Conservation (phyloP, 495 filamentous ascomycete species). For the Neurospora sp. region DNA sequence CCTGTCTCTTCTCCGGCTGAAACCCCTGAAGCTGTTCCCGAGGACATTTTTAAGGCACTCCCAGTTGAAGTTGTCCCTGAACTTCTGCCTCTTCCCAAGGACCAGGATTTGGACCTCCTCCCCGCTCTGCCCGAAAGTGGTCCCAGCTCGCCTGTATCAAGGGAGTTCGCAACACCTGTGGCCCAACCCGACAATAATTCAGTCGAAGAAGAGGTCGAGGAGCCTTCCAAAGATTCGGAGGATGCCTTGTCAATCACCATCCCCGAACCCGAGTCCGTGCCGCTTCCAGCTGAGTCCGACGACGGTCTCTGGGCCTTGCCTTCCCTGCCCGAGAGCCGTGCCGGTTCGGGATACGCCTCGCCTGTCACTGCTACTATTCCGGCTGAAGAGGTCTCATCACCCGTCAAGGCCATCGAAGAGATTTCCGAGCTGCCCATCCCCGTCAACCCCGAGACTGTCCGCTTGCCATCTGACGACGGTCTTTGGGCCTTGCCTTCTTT, state of each 20-base stretch:
- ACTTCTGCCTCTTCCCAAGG: background rate
- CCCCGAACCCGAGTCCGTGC: background rate
- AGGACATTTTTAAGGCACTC: background rate
- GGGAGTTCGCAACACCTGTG: background rate
- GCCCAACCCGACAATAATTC: background rate
- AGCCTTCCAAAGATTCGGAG: background rate
- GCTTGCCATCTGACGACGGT: background rate
- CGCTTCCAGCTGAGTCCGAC: background rate
- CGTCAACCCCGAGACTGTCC: background rate
- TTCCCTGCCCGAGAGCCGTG: background rate
- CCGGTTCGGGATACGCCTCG: background rate
- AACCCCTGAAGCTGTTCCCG: background rate
- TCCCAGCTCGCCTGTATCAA: background rate
- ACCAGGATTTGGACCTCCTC: conserved; percentile 22
- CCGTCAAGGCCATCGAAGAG: background rate
- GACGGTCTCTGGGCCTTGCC: background rate
- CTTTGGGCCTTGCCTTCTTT: background rate
- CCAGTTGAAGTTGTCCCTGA: background rate
- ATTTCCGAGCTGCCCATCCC: background rate
- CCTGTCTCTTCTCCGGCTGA: conserved; percentile 1
- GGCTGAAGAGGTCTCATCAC: background rate
- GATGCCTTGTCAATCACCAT: background rate
- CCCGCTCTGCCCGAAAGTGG: conserved; percentile 6
- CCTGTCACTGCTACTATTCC: background rate
- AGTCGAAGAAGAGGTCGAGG: background rate